phyloP scores from a whole-genome alignment of 768 basidiomycete species.

The Tylopilus plumbeoviolaceoides region DNA sequence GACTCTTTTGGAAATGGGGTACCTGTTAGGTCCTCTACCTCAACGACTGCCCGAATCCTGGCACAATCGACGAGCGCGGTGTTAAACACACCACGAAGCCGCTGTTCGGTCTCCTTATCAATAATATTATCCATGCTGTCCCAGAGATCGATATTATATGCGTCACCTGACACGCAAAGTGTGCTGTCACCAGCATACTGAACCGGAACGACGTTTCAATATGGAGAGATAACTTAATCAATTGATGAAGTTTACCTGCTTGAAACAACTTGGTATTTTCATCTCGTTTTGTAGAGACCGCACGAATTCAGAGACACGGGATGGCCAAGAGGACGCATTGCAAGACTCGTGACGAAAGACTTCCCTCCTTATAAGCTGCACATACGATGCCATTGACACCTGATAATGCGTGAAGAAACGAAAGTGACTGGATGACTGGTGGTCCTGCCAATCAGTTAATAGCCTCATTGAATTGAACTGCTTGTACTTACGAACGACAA shows the following conservation, averaged over 20 bases:
- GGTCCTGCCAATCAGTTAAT: too few species aligned
- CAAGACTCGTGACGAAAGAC: background rate
- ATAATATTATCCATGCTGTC: background rate
- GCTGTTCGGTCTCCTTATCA: background rate
- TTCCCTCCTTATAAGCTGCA: background rate
- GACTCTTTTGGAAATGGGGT: conserved; percentile 5
- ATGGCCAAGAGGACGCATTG: background rate
- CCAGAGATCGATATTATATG: background rate
- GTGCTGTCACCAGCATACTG: background rate
- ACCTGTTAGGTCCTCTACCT: background rate
- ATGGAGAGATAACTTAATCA: background rate
- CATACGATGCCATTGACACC: background rate
- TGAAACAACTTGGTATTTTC: conserved; percentile 2
- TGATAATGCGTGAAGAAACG: background rate
- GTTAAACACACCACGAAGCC: background rate
- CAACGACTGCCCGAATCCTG: conserved; percentile 2
- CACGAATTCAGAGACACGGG: background rate
- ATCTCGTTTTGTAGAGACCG: background rate
- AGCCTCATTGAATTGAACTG: too few species aligned
- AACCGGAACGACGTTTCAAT: background rate
- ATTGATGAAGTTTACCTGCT: background rate
- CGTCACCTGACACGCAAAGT: background rate
- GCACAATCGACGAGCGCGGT: conserved; percentile 2
- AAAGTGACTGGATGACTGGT: too few species aligned
- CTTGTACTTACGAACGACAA: too few species aligned